Conservation (phyloP, 805 yeast species). For the Kazachstania africana region DNA sequence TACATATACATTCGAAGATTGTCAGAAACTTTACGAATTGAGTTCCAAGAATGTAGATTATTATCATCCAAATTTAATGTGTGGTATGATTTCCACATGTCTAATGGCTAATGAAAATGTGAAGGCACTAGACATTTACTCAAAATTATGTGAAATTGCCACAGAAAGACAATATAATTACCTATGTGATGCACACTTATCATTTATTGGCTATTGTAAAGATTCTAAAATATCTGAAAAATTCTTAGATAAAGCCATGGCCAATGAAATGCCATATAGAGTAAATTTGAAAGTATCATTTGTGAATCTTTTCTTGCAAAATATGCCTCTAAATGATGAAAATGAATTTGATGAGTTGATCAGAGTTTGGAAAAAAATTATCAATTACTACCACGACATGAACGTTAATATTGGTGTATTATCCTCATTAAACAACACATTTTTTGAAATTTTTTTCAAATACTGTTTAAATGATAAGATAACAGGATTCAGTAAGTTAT, state of each 20-base stretch:
- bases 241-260: constrained; percentile 59
- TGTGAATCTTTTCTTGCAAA: constrained; percentile 46
- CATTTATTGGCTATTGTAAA: constrained; percentile 62
- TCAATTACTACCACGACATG: constrained; percentile 37
- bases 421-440: constrained; percentile 53
- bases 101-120: constrained; percentile 47
- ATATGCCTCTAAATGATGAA: constrained; percentile 40
- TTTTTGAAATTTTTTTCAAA: constrained; percentile 52
- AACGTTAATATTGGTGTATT: constrained; percentile 52
- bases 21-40: constrained; percentile 40
- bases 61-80: constrained; percentile 34
- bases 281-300: constrained; percentile 59
- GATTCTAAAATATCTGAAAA: constrained; percentile 55
- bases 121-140: constrained; percentile 50
- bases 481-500: constrained; percentile 43
- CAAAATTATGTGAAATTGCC: constrained; percentile 34
- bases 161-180: constrained; percentile 23
- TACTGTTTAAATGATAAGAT: constrained; percentile 32
- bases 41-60: constrained; percentile 17
- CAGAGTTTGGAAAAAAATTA: constrained; percentile 42
- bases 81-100: constrained; percentile 62
- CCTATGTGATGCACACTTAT: constrained; percentile 57
- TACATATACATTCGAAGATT: constrained; percentile 45
- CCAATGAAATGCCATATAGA: constrained; percentile 54
- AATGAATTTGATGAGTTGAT: constrained; percentile 20